A percentile compares a stretch with the other conserved stretches of the same genome.
phyloP scores from a whole-genome alignment of 1,284 basidiomycete species.

The Papiliotrema flavescens region DNA sequence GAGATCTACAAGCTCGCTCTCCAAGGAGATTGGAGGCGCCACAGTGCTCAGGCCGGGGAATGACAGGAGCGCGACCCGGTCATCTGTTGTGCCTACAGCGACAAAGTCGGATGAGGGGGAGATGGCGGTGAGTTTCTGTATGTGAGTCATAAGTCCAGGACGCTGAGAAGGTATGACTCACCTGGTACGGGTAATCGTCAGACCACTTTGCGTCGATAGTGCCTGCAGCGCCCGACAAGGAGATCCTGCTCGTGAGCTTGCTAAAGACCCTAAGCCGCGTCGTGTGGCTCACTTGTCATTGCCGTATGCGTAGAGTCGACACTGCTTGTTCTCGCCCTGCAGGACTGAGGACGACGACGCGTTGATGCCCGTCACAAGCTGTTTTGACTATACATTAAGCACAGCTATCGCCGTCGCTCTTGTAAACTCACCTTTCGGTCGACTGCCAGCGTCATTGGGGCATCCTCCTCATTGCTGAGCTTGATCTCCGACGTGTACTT shows the following conservation, averaged over 20 bases:
- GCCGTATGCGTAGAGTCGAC: constrained; percentile 64
- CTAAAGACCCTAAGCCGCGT: constrained; percentile 17
- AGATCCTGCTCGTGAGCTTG: constrained; percentile 34
- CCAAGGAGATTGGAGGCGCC: constrained; percentile 41
- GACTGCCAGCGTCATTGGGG: constrained; percentile 86
- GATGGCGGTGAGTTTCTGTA: constrained; percentile 45
- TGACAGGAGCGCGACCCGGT: constrained; percentile 58
- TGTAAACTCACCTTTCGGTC: constrained; percentile 57
- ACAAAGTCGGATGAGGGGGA: constrained; percentile 27
- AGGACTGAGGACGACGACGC: constrained; percentile 62
- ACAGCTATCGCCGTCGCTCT: background rate
- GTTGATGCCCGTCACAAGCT: constrained; percentile 79
- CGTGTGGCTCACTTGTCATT: constrained; percentile 57
- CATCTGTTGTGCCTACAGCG: constrained; percentile 45
- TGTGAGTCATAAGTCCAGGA: background rate
- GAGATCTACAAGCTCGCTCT: constrained; percentile 42
- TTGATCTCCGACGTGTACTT: constrained; percentile 65
- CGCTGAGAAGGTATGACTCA: constrained; percentile 38
- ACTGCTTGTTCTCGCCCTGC: constrained; percentile 72
- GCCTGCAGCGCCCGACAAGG: constrained; percentile 54
- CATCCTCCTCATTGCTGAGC: constrained; percentile 76
- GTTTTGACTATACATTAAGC: constrained; percentile 48
- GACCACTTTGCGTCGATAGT: constrained; percentile 60
- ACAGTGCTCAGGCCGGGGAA: constrained; percentile 66
- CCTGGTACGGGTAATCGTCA: constrained; percentile 87